A percentile compares a stretch with the other conserved stretches of the same genome.
Conservation (phyloP, 257 asterid species). For the Striga asiatica region DNA sequence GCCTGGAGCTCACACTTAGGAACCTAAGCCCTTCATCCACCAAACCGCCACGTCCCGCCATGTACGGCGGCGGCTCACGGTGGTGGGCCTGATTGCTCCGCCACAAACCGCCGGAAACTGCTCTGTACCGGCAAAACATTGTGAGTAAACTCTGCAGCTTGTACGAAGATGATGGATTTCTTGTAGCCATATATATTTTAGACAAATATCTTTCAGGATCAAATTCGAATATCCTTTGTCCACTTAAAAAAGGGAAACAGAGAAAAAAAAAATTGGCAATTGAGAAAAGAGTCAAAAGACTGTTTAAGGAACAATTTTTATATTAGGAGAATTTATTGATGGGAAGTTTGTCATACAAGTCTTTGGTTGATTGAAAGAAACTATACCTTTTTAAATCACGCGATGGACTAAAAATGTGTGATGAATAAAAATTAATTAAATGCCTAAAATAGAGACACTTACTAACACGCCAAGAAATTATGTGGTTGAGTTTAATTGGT, state of each 20-base stretch:
- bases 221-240: no score
- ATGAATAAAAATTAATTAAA: background rate
- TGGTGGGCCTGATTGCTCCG: constrained; percentile 14
- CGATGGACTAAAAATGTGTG: no score
- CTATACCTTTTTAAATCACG: background rate
- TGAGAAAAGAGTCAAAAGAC: background rate
- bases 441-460: background rate
- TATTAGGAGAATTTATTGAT: background rate
- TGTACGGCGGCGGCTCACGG: constrained; percentile 7
- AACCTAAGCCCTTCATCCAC: constrained; percentile 34
- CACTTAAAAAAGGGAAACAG: no score
- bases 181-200: constrained; percentile 36
- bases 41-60: constrained; percentile 1
- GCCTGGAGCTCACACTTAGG: constrained; percentile 13
- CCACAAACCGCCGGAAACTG: constrained; percentile 11
- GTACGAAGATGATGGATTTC: constrained; percentile 35
- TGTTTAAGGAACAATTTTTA: background rate
- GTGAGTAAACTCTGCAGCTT: constrained; percentile 33
- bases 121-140: constrained; percentile 27
- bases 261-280: background rate
- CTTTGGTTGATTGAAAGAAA: background rate
- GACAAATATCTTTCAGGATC: background rate
- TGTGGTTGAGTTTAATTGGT: constrained; percentile 12
- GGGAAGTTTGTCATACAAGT: background rate
- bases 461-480: constrained; percentile 33